These are phyloP conservation scores for Cinnamomum micranthum DNA, from an alignment of 164 flowering plant genomes.

Conservation along the genomic window DNA sequence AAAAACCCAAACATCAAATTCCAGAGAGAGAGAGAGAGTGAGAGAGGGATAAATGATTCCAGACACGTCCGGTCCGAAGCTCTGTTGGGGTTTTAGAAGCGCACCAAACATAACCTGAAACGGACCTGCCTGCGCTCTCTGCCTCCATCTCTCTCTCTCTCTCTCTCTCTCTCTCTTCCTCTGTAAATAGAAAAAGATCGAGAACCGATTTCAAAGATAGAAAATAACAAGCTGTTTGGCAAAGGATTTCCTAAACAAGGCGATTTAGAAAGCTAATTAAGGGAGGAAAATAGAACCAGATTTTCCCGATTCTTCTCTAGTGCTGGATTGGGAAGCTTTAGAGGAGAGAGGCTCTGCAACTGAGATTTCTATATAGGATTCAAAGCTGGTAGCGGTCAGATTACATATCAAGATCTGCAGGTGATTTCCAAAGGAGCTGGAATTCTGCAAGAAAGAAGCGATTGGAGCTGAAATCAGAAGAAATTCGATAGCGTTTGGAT, in stretches of 20 bases:
- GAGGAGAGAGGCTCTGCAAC: not conserved
- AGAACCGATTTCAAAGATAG: not conserved
- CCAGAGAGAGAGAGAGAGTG: conserved; percentile 5
- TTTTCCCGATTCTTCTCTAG: not conserved
- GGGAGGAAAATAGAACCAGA: not conserved
- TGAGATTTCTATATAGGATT: not conserved
- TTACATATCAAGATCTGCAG: not conserved
- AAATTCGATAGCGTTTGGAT: not conserved
- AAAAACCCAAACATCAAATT: not conserved
- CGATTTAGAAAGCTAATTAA: no score
- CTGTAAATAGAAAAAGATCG: no score
- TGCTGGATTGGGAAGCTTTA: no score
- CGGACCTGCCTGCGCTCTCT: conserved; percentile 23
- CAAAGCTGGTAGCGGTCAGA: not conserved
- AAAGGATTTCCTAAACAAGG: not conserved
- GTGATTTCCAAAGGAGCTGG: not conserved
- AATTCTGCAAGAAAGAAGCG: not conserved
- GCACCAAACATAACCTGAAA: conserved; percentile 43
- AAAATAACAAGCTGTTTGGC: not conserved
- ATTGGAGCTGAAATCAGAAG: conserved; percentile 2
- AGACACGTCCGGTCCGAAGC: conserved; percentile 2
- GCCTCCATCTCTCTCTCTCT: conserved; percentile 8
- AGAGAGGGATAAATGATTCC: conserved; percentile 9
- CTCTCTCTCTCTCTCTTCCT: not conserved
- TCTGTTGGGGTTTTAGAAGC: conserved; percentile 16